Evolutionary conservation across 2,329 filamentous ascomycete species (phyloP).

Genomic region (Trichoderma sp.): DNA sequence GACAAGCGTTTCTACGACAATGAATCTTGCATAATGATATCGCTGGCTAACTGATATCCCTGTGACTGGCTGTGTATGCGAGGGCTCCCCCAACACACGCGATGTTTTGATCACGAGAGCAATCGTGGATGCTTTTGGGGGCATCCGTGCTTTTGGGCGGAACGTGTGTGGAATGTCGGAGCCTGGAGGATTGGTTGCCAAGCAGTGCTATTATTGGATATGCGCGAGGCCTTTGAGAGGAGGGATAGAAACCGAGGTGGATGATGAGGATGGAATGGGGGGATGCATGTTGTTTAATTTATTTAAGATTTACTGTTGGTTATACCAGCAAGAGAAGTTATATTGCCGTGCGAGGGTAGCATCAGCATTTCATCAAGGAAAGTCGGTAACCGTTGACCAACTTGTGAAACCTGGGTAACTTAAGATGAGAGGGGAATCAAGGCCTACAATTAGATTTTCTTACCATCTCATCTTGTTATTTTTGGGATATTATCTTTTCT

Average conservation of each 20-base stretch:
- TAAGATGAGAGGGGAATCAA: not conserved
- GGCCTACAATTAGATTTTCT: not conserved
- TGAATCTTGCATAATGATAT: not conserved
- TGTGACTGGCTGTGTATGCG: not conserved
- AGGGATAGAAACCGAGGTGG: not conserved
- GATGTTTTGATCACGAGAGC: not conserved
- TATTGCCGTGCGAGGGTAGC: not conserved
- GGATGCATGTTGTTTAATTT: not conserved
- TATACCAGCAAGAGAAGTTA: not conserved
- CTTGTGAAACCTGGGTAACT: not conserved
- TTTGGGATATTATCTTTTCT: not conserved
- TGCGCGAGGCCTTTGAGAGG: not conserved
- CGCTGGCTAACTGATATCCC: not conserved
- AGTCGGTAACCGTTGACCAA: not conserved
- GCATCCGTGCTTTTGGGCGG: not conserved
- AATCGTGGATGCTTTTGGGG: not conserved
- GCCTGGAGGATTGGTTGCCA: not conserved
- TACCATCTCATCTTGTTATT: not conserved
- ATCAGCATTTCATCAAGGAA: not conserved
- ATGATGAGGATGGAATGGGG: not conserved
- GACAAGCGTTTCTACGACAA: not conserved
- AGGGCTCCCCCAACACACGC: not conserved
- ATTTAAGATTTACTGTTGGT: not conserved
- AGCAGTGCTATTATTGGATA: not conserved
- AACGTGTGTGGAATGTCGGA: not conserved